A percentile compares a stretch with the other conserved stretches of the same genome.
Conservation (phyloP, 768 basidiomycete genomes). For the Rhodosporidiobolus odoratus region DNA sequence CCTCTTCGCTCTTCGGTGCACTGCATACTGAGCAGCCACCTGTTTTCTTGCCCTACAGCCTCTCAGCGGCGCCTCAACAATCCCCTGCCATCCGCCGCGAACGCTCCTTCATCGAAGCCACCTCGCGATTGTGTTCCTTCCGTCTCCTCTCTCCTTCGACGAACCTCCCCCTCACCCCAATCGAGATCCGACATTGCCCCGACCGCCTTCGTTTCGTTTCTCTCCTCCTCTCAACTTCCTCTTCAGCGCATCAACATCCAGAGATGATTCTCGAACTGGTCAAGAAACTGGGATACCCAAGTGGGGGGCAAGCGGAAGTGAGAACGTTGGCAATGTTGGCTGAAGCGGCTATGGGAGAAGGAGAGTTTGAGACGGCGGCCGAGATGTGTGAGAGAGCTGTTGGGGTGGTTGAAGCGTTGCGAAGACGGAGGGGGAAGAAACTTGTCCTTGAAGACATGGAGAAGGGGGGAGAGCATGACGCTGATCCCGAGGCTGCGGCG, state of each 20-base stretch:
- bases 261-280: constrained; percentile 86
- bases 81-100: constrained; percentile 64
- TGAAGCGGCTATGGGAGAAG: constrained; percentile 73
- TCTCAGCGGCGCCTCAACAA: constrained; percentile 61
- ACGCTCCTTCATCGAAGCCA: constrained; percentile 94
- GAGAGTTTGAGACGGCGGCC: constrained; percentile 70
- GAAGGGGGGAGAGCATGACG: constrained; percentile 38
- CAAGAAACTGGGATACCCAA: constrained; percentile 72
- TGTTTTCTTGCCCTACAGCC: constrained; percentile 51
- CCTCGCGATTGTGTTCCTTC: constrained; percentile 89
- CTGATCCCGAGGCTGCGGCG: constrained; percentile 54
- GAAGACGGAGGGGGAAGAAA: constrained; percentile 13
- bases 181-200: constrained; percentile 86
- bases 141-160: constrained; percentile 64
- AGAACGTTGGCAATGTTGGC: constrained; percentile 84
- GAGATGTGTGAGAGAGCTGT: constrained; percentile 70
- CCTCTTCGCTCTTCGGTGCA: not conserved
- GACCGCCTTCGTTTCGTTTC: constrained; percentile 83
- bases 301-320: constrained; percentile 67
- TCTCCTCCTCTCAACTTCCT: constrained; percentile 73
- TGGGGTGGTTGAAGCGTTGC: constrained; percentile 43
- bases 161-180: constrained; percentile 73
- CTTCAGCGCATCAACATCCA: constrained; percentile 80
- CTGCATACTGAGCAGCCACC: constrained; percentile 4
- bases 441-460: not conserved